Evolutionary conservation across 805 yeast species (phyloP).

Genomic region (Ogataea dorogensis): DNA sequence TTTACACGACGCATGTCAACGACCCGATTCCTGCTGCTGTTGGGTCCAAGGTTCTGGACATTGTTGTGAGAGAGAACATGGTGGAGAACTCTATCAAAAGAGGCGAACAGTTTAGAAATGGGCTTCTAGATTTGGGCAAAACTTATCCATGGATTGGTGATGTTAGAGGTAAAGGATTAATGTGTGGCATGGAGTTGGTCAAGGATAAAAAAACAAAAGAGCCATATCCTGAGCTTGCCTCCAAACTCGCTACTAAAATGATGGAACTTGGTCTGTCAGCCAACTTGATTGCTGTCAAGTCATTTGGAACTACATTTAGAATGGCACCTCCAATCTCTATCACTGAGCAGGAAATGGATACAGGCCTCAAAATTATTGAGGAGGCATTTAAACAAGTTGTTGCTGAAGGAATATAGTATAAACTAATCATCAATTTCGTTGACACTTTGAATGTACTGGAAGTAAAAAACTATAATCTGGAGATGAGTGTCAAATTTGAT

Average conservation of each 20-base stretch:
- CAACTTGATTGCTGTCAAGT: constrained; percentile 26
- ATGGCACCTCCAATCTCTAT: constrained; percentile 31
- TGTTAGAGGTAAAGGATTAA: constrained; percentile 51
- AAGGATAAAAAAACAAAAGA: constrained; percentile 44
- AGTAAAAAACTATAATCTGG: constrained; percentile 51
- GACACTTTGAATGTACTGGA: constrained; percentile 41
- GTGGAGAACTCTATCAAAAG: constrained; percentile 26
- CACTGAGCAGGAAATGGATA: constrained; percentile 21
- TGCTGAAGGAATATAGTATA: constrained; percentile 2
- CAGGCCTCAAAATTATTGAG: constrained; percentile 20
- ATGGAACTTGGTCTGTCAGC: constrained; percentile 32
- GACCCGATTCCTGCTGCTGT: constrained; percentile 33
- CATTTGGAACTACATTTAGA: constrained; percentile 14
- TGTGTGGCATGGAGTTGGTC: constrained; percentile 52
- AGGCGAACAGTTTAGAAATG: constrained; percentile 29
- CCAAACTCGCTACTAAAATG: constrained; percentile 24
- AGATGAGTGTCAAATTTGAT: constrained; percentile 52
- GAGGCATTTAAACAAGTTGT: constrained; percentile 15
- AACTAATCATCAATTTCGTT: constrained; percentile 14
- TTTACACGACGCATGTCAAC: constrained; percentile 33
- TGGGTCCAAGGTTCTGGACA: constrained; percentile 31
- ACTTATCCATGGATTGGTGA: constrained; percentile 40
- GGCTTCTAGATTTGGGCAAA: constrained; percentile 22
- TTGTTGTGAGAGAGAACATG: constrained; percentile 29
- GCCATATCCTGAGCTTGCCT: constrained; percentile 34